Conservation (phyloP, 148 eudicot genomes). For the Rhododendron kiyosumense region DNA sequence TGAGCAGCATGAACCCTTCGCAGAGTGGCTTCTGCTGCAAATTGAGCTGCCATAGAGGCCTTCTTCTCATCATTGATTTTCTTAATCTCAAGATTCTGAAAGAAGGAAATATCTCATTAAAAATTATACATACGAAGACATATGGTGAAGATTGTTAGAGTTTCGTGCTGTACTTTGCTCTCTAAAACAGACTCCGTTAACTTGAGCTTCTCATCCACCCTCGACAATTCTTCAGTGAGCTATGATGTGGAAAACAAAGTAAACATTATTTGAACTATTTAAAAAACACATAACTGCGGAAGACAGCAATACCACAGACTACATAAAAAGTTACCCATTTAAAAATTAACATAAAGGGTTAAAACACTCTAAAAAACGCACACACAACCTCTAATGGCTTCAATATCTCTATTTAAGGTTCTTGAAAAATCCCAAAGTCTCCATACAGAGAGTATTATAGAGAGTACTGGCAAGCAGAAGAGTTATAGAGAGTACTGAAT, state of each 20-base stretch:
- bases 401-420: neutral
- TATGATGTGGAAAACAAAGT: conserved; percentile 10
- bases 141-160: neutral
- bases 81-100: conserved; percentile 69
- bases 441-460: neutral
- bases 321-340: neutral
- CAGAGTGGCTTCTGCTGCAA: conserved; percentile 75
- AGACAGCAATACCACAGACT: neutral
- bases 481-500: neutral
- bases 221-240: conserved; percentile 64
- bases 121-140: neutral
- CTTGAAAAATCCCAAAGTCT: neutral
- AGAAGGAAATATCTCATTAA: neutral
- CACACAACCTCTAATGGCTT: neutral
- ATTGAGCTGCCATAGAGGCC: conserved; percentile 77
- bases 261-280: conserved; percentile 7
- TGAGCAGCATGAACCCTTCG: conserved; percentile 76
- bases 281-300: neutral
- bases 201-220: conserved; percentile 66
- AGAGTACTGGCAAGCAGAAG: neutral
- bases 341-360: neutral
- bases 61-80: conserved; percentile 70
- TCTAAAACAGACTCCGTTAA: conserved; percentile 58
- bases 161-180: conserved; percentile 40
- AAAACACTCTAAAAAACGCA: neutral